Evolutionary conservation across 352 stramenopile species (phyloP), one percentile per base, ranked within the genome.

Genomic region (Globisporangium camurandrum): DNA sequence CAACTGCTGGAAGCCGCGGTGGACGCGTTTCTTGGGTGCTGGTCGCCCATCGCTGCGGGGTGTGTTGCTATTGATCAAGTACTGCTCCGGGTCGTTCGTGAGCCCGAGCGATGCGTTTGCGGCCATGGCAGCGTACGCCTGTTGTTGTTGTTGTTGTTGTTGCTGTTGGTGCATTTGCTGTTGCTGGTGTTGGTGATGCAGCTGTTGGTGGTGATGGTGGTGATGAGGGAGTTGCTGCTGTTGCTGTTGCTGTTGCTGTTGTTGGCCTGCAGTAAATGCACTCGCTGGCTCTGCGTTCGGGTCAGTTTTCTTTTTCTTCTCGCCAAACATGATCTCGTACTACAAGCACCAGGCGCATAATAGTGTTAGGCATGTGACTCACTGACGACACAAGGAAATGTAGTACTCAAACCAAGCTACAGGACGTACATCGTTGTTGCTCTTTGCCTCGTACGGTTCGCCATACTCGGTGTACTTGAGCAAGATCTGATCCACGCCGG

Each of bases 401-500:
- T 12, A 59, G 36, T 4, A 38, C 34, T n/a, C 14, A 12, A 49
- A 22, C 19, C 17, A 23, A 16, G 10, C 12, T 5, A 19, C n/a
- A 41, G 46, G 10, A 79, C 75, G 52, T 59, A 92, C 80, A 49
- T 92, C 80, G 48, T 67, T 81, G 60, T 92, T 92, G 63, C 88
- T 74, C 56, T 92, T 92, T 50, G 65, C 78, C 57, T 92, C 80
- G 53, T 84, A 88, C 4, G 80, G 80, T 49, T 92, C 77, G 36
- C 73, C 75, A 49, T 89, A 92, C 61, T 92, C 80, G 17, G 80
- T 92, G 56, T 92, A 92, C 60, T 89, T 89, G 44, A 92, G 74
- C 48, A 92, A 42, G 48, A 92, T 92, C 57, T 89, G 77, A 46
- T 92, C 80, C 17, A 92, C 80, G 43, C 77, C 69, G 5, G 71